Percentiles rank a stretch among this genome's conserved stretches.
Conservation (phyloP, 139 green algal species). For the Dunaliella primolecta region DNA sequence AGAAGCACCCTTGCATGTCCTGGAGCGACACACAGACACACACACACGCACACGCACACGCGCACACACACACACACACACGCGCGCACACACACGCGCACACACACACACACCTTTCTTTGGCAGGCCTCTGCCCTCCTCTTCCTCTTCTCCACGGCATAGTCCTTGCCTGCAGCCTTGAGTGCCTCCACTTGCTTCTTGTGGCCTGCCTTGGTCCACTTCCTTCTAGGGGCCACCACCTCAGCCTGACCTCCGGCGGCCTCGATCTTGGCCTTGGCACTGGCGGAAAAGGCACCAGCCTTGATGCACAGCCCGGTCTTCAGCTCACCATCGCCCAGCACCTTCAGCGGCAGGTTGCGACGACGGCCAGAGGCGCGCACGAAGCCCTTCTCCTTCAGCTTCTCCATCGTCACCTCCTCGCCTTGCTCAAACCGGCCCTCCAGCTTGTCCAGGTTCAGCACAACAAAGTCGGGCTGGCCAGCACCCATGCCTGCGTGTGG, state of each 20-base stretch:
- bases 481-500: constrained; percentile 79
- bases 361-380: constrained; percentile 76
- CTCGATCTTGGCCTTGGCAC: constrained; percentile 83
- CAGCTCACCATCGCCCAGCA: constrained; percentile 87
- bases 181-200: constrained; percentile 38
- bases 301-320: constrained; percentile 71
- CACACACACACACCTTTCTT: too few relatives aligned
- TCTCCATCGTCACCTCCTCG: constrained; percentile 78
- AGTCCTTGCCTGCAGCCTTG: constrained; percentile 37
- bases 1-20: too few relatives aligned
- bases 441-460: constrained; percentile 88
- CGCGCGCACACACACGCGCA: too few relatives aligned
- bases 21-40: too few relatives aligned
- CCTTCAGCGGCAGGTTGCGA: constrained; percentile 86
- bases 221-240: constrained; percentile 53
- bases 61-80: too few relatives aligned
- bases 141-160: constrained; percentile 47
- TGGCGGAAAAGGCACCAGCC: constrained; percentile 77
- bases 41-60: too few relatives aligned
- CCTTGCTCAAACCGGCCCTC: constrained; percentile 69
- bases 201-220: constrained; percentile 74
- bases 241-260: constrained; percentile 74
- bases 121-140: constrained; percentile 27
- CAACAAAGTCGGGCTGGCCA: constrained; percentile 81
- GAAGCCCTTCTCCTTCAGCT: constrained; percentile 73